Conservation (phyloP, 441 rosid genomes). For the Flueggea neowawraea region DNA sequence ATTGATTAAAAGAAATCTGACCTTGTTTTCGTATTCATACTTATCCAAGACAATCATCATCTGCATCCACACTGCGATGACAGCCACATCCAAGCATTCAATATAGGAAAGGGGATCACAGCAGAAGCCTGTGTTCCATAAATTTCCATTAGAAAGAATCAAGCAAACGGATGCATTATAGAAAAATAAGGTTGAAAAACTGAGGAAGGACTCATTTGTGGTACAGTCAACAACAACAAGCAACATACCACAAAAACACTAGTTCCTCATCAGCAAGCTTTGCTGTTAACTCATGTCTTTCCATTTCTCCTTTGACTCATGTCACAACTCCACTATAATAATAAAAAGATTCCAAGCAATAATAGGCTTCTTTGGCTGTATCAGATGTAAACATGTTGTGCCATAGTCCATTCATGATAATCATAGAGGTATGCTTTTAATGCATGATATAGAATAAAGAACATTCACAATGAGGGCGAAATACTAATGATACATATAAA, state of each 20-base stretch:
- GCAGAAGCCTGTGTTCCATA: conserved; percentile 64
- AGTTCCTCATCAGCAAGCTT: conserved; percentile 56
- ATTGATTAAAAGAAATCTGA: no score
- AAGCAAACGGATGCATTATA: background rate
- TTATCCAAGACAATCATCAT: no score
- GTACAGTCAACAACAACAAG: background rate
- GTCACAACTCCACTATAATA: no score
- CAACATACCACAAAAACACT: conserved; percentile 74
- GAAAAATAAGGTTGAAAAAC: background rate
- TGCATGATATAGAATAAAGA: no score
- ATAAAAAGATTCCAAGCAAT: background rate
- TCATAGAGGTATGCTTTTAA: no score
- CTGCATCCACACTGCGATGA: conserved; percentile 30
- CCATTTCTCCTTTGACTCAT: conserved; percentile 64
- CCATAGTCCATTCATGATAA: no score
- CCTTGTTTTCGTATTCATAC: no score
- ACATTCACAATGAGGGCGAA: background rate
- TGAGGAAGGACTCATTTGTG: background rate
- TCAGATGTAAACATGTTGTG: no score
- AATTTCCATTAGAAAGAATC: background rate
- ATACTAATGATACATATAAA: background rate
- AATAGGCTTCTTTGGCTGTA: no score
- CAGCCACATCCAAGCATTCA: conserved; percentile 62
- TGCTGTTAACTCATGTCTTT: conserved; percentile 52
- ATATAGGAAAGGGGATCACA: conserved; percentile 54